A percentile compares a stretch with the other conserved stretches of the same genome.
Conservation (phyloP, 768 basidiomycete genomes). For the Collybiopsis luxurians region DNA sequence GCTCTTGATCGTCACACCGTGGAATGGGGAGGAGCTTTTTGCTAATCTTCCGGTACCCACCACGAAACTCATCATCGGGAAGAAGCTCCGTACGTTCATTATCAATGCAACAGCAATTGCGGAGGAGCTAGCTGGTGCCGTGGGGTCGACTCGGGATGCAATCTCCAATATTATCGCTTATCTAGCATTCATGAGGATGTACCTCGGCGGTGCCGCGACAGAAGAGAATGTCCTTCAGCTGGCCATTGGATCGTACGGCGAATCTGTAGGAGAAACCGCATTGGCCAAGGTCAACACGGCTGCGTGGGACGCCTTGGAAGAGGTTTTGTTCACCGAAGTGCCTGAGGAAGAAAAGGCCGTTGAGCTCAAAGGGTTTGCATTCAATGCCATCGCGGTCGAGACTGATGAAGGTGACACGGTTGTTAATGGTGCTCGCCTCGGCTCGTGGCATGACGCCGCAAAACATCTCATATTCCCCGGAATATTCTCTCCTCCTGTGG, state of each 20-base stretch:
- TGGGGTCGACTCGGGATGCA: slow-evolving; percentile 33
- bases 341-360: slow-evolving; percentile 20
- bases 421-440: slow-evolving; percentile 57
- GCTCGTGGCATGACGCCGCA: slow-evolving; percentile 83
- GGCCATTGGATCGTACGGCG: slow-evolving; percentile 43
- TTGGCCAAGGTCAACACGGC: slow-evolving; percentile 50
- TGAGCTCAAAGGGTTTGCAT: slow-evolving; percentile 56
- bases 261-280: slow-evolving; percentile 44
- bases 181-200: slow-evolving; percentile 83
- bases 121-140: slow-evolving; percentile 32
- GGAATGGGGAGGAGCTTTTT: slow-evolving; percentile 72
- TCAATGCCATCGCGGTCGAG: slow-evolving; percentile 74
- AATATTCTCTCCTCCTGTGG: slow-evolving; percentile 58
- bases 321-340: slow-evolving; percentile 38
- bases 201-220: slow-evolving; percentile 62
- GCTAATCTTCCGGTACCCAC: slow-evolving; percentile 60
- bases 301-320: slow-evolving; percentile 67
- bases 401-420: slow-evolving; percentile 53
- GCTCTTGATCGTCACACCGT: slow-evolving; percentile 72
- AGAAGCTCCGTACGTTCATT: slow-evolving; percentile 54
- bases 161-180: slow-evolving; percentile 61
- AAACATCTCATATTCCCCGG: slow-evolving; percentile 88
- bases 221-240: slow-evolving; percentile 52
- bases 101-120: slow-evolving; percentile 59
- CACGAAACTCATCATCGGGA: slow-evolving; percentile 43